Evolutionary conservation across 2,329 filamentous ascomycete genomes (phyloP), one percentile per base, ranked within the genome.

Genomic region (Bimuria novae-zelandiae): DNA sequence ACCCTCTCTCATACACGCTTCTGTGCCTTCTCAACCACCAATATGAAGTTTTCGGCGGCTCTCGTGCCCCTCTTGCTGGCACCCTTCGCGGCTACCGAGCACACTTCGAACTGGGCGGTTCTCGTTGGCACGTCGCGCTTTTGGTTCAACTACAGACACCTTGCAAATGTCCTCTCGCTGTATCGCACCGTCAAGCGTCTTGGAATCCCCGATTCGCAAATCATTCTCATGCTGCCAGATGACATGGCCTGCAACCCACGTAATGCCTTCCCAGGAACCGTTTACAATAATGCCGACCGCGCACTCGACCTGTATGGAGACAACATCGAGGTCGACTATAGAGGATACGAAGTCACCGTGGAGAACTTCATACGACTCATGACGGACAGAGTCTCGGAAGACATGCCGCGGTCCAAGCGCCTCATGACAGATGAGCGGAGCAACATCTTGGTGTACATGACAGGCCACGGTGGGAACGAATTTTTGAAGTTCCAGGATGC

Each of bases 111-210:
- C 77, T 99, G 94, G 94, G 94, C 94, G 8, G 94, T 99, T 57
- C 87, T 99, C n/a, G 94, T 99, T 54, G 94, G 90, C 61, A 99
- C 94, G 5, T 99, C 94, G 48, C 89, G 94, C 49, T 99, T 99
- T 82, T 99, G 94, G 94, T 99, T 99, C 86, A 99, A 99, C 79
- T 99, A 99, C 77, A 89, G 94, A 52, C 94, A 99, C 75, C 88
- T 99, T 47, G 92, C 94, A 75, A 99, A 99, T 78, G 94, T 96
- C 16, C 86, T 99, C 56, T 97, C 93, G 54, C 87, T 99, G 59
- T 99, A 99, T 78, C 90, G 94, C 53, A 99, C 94, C 52, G 94
- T 99, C 59, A 99, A 99, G 79, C 90, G 94, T 11, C 86, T 99
- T 32, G 94, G 94, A 42, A 99, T 99, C 55, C 94, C 94, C 30